phyloP scores from a whole-genome alignment of 192 early-diverging fungal species.

The Allomyces macrogynus region DNA sequence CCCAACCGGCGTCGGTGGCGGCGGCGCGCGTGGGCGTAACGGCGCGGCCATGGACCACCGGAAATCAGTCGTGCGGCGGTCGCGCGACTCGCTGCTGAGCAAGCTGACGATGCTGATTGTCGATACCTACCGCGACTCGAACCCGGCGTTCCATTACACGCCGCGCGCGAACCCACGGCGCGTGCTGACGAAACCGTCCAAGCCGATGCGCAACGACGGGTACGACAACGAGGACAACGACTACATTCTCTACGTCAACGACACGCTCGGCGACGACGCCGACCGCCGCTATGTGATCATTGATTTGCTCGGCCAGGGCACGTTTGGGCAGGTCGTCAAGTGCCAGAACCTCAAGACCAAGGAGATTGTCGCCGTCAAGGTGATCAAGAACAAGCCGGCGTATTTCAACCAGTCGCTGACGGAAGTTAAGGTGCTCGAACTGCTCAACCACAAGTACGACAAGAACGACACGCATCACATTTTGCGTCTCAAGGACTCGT shows the following conservation, averaged over 20 bases:
- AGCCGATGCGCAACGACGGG: constrained; percentile 73
- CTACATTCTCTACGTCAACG: constrained; percentile 92
- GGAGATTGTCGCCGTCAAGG: constrained; percentile 82
- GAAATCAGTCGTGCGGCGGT: not conserved
- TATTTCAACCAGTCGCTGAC: constrained; percentile 96
- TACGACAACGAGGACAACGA: constrained; percentile 90
- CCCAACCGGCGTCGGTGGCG: not conserved
- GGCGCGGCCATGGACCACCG: not conserved
- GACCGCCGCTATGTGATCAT: constrained; percentile 82
- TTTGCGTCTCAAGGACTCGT: constrained; percentile 69
- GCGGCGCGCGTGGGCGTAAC: not conserved
- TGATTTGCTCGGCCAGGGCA: constrained; percentile 85
- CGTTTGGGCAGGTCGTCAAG: constrained; percentile 97
- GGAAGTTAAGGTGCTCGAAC: constrained; percentile 82
- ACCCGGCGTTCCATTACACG: constrained; percentile 68
- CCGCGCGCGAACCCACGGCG: constrained; percentile 59
- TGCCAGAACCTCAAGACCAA: constrained; percentile 83
- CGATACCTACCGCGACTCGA: constrained; percentile 50
- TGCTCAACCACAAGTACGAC: constrained; percentile 80
- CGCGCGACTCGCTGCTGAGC: constrained; percentile 10
- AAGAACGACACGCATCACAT: constrained; percentile 72
- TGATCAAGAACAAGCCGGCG: constrained; percentile 94
- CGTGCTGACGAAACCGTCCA: constrained; percentile 83
- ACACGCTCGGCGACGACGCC: constrained; percentile 78
- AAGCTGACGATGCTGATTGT: constrained; percentile 39